These are phyloP conservation scores for Eurotiales sp. DNA, from an alignment of 2,329 filamentous ascomycete genomes.

Conservation along the genomic window DNA sequence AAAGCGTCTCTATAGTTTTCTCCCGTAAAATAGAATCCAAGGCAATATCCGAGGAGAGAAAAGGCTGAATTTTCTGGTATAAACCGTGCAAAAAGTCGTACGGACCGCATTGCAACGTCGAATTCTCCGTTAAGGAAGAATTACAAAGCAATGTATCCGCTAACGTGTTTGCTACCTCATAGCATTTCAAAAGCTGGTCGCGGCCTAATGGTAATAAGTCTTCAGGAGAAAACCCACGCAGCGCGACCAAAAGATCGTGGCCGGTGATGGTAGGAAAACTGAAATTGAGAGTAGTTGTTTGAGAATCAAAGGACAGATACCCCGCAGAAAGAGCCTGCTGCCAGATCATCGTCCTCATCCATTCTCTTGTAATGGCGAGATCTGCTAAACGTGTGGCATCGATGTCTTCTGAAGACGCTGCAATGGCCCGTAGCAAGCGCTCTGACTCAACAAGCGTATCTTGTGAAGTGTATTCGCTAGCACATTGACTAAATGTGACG, in stretches of 20 bases:
- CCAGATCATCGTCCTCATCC: conserved; percentile 33
- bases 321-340: conserved; percentile 25
- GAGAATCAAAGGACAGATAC: conserved; percentile 24
- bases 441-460: conserved; percentile 22
- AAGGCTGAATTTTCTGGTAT: conserved; percentile 28
- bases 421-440: conserved; percentile 18
- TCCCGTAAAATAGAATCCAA: conserved; percentile 25
- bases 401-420: conserved; percentile 13
- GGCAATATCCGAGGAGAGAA: conserved; percentile 24
- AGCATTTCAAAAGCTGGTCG: conserved; percentile 31
- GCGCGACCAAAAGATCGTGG: conserved; percentile 23
- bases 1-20: conserved; percentile 27
- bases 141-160: conserved; percentile 26
- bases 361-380: conserved; percentile 27
- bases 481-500: conserved; percentile 23
- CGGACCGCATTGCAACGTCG: conserved; percentile 21
- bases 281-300: conserved; percentile 23
- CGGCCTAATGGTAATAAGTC: conserved; percentile 28
- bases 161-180: conserved; percentile 29
- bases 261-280: conserved; percentile 24
- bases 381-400: conserved; percentile 25
- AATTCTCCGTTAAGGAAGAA: not conserved
- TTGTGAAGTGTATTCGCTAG: not conserved
- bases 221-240: conserved; percentile 22
- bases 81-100: conserved; percentile 28